A percentile compares a stretch with the other conserved stretches of the same genome.
phyloP scores from a whole-genome alignment of 1,284 basidiomycete species.

The Rhodofomes roseus region DNA sequence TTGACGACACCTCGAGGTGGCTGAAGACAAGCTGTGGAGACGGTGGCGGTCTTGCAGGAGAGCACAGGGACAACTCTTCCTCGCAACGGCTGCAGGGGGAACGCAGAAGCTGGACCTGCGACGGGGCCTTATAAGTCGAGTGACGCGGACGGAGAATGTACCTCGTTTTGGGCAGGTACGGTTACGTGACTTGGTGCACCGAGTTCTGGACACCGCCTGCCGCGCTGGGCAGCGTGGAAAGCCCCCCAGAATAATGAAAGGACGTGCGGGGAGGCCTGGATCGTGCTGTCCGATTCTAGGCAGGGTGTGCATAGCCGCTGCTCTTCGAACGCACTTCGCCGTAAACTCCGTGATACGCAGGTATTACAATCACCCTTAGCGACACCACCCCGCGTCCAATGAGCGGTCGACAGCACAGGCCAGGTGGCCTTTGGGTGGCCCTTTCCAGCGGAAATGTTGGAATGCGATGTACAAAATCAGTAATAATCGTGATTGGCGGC shows the following conservation, averaged over 20 bases:
- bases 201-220: constrained; percentile 20
- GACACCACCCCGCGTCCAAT: constrained; percentile 8
- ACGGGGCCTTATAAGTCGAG: constrained; percentile 1
- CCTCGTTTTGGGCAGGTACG: constrained; percentile 6
- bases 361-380: constrained; percentile 5
- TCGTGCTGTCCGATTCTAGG: constrained; percentile 1
- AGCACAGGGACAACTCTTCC: background rate
- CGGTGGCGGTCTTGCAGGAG: background rate
- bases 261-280: constrained; percentile 4
- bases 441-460: constrained; percentile 8
- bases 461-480: constrained; percentile 16
- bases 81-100: constrained; percentile 4
- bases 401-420: background rate
- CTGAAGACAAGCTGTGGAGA: constrained; percentile 3
- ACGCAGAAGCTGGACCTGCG: background rate
- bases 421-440: constrained; percentile 8
- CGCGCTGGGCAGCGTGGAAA: constrained; percentile 20
- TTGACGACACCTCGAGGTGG: constrained; percentile 1
- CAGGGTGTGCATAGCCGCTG: background rate
- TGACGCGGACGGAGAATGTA: background rate
- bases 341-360: constrained; percentile 9
- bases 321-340: background rate
- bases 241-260: constrained; percentile 16
- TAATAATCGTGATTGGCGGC: constrained; percentile 15
- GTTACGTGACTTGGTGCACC: constrained; percentile 11